Base-by-base conservation (phyloP, 805 yeast genomes). In the Cyberlindnera subsufficiens region DNA sequence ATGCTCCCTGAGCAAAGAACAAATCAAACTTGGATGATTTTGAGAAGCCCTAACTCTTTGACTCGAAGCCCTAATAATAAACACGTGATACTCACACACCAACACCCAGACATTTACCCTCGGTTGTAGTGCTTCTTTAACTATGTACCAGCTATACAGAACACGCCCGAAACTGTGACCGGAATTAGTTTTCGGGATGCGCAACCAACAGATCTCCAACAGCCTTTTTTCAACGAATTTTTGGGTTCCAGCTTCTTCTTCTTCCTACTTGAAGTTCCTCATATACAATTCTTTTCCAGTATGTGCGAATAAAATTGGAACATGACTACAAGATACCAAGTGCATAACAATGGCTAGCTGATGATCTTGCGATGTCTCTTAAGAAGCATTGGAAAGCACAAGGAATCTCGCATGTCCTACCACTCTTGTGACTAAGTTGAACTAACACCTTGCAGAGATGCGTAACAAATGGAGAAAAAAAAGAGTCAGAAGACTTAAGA, bases 401-500 rank as follows among this genome's bases (percentile, higher is more conserved):
- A 9, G 11, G 11, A 9, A 22, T 9, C 27, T 22, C 27, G 10
- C 27, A 22, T 22, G 27, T 9, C 27, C 27, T 9, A 22, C 27
- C 27, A 22, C 27, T 22, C 27, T 22, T 22, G 27, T 22, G 27
- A 29, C 4, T 17, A 20, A 20, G 37, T 13, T 15, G 30, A 13
- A 45, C 48, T 49, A 53, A 53, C 53, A 46, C 10, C 17, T 15
- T 29, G 18, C 51, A 66, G 65, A 67, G 66, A 86, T 86, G 95
- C 85, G 95, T 83, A 82, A 86, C 78, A 90, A 90, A 86, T 90
- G 97, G 98, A 91, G 96, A 86, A 91, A 91, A 86, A 91, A 91
- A 96, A 91, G 98, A 90, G 95, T 86, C 76, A 90, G 98, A 87
- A 88, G 98, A 87, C 86, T 91, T 72, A 91, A 91, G 87, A 88